phyloP scores from a whole-genome alignment of 257 asterid species.

The Cordia subcordata region DNA sequence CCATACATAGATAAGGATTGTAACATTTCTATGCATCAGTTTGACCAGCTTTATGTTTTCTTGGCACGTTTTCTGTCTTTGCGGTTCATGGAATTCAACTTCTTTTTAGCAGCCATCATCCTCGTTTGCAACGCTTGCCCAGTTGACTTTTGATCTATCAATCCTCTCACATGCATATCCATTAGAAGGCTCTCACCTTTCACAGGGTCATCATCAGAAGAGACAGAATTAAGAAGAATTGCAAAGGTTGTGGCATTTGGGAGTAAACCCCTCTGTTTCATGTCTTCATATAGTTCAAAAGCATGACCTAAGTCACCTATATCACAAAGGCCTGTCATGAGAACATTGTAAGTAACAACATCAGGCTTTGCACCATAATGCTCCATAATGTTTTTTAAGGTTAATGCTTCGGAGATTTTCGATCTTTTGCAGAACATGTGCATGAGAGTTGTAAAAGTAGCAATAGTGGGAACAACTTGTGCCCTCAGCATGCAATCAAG shows the following conservation, averaged over 20 bases:
- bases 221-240: constrained; percentile 41
- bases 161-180: constrained; percentile 66
- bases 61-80: constrained; percentile 23
- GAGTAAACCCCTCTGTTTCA: constrained; percentile 52
- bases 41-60: constrained; percentile 6
- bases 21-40: no score
- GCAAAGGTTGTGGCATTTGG: constrained; percentile 66
- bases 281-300: constrained; percentile 64
- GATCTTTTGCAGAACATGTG: constrained; percentile 65
- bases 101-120: constrained; percentile 39
- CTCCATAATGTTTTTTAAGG: constrained; percentile 60
- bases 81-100: constrained; percentile 40
- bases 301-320: constrained; percentile 38
- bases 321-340: constrained; percentile 54
- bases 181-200: constrained; percentile 49
- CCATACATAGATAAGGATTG: no score
- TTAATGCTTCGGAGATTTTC: constrained; percentile 48
- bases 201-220: constrained; percentile 32
- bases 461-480: constrained; percentile 48
- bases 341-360: constrained; percentile 72
- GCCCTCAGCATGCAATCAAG: constrained; percentile 61
- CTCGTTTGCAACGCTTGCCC: constrained; percentile 31
- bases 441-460: constrained; percentile 73
- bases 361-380: constrained; percentile 58
- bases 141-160: constrained; percentile 27